Evolutionary conservation across 2,329 filamentous ascomycete species (phyloP), one percentile per base, ranked within the genome.

Genomic region (Colletotrichum sidae): DNA sequence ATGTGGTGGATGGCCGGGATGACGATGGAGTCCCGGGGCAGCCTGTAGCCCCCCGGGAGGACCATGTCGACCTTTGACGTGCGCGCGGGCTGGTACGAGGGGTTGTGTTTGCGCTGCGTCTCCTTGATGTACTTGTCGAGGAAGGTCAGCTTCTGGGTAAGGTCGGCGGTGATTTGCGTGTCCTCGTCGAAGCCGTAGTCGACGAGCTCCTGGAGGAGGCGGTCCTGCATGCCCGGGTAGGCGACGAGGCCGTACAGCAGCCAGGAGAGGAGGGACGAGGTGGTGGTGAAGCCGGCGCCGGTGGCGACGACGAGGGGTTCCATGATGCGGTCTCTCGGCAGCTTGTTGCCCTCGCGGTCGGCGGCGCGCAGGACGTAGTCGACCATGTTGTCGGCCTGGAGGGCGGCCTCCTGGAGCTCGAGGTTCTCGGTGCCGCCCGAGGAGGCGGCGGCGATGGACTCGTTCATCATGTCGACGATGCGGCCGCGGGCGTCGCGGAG

Each of bases 91-190:
- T 90, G 87, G 76, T 84, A 90, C 0, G 85, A 86, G 0, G 87
- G 84, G 74, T 86, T 89, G 76, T 89, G 87, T 3, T 79, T 78
- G 2, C 87, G 81, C 71, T 87, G 86, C 1, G 81, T 86, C 72
- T 90, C 87, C 73, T 89, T 89, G 78, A 90, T 76, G 72, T 83
- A 87, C 51, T 83, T 81, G 72, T 88, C 86, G 8, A 87, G 79
- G 74, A 83, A 88, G 2, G 76, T 70, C 6, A 89, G 79, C 47
- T 78, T 75, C 55, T 81, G 75, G 2, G 81, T 82, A 3, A 83
- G 66, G 9, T 87, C 85, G 1, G 81, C 75, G 0, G 82, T 83
- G 33, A 83, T 75, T 45, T 80, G 72, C 0, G 78, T 84, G 12
- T 81, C 70, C 8, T 80, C 78, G 46, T 76, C 72, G 49, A 82